Percentiles rank a stretch among this genome's conserved stretches.
Evolutionary conservation across 371 early-diverging fungal species (phyloP).

Genomic region (Mortierella sp.): DNA sequence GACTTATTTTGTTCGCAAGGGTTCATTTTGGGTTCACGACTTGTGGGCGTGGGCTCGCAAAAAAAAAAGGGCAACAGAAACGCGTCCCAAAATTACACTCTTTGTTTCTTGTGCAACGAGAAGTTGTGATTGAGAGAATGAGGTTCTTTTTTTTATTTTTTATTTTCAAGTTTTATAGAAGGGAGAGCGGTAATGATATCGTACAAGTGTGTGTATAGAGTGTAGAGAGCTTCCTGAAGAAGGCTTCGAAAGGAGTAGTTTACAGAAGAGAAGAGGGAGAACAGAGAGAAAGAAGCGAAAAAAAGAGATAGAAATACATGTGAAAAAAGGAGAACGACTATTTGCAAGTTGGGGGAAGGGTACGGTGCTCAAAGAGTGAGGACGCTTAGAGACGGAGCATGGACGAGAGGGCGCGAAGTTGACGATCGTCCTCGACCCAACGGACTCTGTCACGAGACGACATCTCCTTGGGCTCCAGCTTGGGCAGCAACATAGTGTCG

Average conservation of each 20-base stretch:
- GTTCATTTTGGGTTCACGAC: too few species aligned
- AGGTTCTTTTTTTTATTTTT: background rate
- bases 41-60: too few species aligned
- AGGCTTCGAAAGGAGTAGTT: too few species aligned
- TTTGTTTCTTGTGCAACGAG: too few species aligned
- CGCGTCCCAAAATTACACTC: too few species aligned
- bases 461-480: slow-evolving; percentile 56
- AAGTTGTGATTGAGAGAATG: background rate
- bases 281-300: background rate
- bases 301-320: slow-evolving; percentile 1
- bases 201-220: background rate
- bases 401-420: slow-evolving; percentile 60
- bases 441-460: slow-evolving; percentile 58
- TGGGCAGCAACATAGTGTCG: slow-evolving; percentile 43
- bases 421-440: slow-evolving; percentile 63
- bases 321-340: background rate
- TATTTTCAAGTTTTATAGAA: background rate
- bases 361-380: too few species aligned
- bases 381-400: slow-evolving; percentile 56
- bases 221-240: background rate
- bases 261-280: background rate
- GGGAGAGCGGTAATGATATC: background rate
- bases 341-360: background rate
- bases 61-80: too few species aligned
- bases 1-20: too few species aligned